Percentiles rank a stretch among this genome's conserved stretches.
These are phyloP conservation scores for Aspergillus homomorphus DNA, from an alignment of 495 filamentous ascomycete genomes.

Conservation along the genomic window DNA sequence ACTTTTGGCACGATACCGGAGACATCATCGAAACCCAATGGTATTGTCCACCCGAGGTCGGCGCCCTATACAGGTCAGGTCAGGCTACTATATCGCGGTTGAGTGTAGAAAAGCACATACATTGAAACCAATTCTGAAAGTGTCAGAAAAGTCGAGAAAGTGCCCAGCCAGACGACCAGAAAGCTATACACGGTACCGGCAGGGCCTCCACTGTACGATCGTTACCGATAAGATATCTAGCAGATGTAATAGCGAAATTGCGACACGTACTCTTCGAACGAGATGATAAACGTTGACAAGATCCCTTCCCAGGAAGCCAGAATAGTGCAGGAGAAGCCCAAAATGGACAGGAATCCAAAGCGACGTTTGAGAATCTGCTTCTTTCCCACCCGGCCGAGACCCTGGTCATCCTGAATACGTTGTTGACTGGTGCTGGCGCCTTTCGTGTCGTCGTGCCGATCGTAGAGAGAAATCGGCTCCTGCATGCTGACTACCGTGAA, in stretches of 20 bases:
- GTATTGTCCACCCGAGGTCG: constrained; percentile 49
- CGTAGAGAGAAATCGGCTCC: neutral
- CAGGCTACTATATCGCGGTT: neutral
- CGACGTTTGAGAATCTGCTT: constrained; percentile 50
- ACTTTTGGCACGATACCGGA: constrained; percentile 31
- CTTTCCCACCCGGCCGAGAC: constrained; percentile 40
- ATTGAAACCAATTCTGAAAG: constrained; percentile 41
- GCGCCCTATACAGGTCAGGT: constrained; percentile 25
- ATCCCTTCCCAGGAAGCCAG: constrained; percentile 50
- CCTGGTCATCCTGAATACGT: constrained; percentile 21
- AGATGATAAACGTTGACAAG: constrained; percentile 34
- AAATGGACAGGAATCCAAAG: constrained; percentile 46
- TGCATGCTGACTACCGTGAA: neutral
- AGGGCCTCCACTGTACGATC: constrained; percentile 41
- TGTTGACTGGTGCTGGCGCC: neutral
- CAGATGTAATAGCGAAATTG: too few relatives aligned
- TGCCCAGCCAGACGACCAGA: constrained; percentile 45
- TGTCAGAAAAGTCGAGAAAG: constrained; percentile 25
- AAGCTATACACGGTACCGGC: constrained; percentile 51
- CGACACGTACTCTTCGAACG: constrained; percentile 31
- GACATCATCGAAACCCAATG: constrained; percentile 52
- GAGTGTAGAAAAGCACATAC: neutral
- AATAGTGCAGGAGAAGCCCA: constrained; percentile 49
- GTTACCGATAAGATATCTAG: neutral
- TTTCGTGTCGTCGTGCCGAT: neutral